A percentile compares a stretch with the other conserved stretches of the same genome.
Evolutionary conservation across 1,284 basidiomycete genomes (phyloP).

Genomic region (Pisolithus thermaeus): DNA sequence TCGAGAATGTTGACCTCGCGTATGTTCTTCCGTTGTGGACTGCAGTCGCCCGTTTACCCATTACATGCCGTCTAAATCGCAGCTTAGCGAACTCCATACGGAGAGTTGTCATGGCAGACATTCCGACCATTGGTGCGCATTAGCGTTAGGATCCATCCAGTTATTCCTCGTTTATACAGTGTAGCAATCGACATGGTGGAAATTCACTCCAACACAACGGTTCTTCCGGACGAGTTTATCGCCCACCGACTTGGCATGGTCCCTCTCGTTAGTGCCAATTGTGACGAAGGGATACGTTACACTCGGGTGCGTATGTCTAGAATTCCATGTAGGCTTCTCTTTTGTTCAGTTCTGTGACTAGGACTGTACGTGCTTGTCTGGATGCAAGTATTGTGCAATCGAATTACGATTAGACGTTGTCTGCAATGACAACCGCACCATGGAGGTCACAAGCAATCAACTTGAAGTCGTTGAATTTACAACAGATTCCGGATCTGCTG

Average conservation of each 20-base stretch:
- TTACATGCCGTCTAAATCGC: conserved; percentile 5
- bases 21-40: conserved; percentile 33
- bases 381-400: conserved; percentile 80
- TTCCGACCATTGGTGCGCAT: conserved; percentile 83
- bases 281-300: conserved; percentile 81
- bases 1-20: conserved; percentile 92
- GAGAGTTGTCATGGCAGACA: conserved; percentile 91
- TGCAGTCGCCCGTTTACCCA: neutral
- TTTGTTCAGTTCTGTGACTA: conserved; percentile 25
- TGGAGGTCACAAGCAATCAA: conserved; percentile 80
- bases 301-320: conserved; percentile 51
- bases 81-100: conserved; percentile 88
- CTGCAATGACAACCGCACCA: conserved; percentile 63
- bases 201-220: conserved; percentile 87
- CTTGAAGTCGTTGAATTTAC: conserved; percentile 52
- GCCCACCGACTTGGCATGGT: conserved; percentile 95
- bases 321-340: neutral
- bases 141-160: neutral
- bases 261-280: conserved; percentile 81
- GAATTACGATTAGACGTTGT: conserved; percentile 66
- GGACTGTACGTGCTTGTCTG: conserved; percentile 82
- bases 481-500: conserved; percentile 30
- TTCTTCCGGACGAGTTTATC: conserved; percentile 96
- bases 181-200: conserved; percentile 96
- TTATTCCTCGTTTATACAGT: conserved; percentile 1